Evolutionary conservation across 2,329 filamentous ascomycete genomes (phyloP), one percentile per base, ranked within the genome.

Genomic region (Fusarium palustre): DNA sequence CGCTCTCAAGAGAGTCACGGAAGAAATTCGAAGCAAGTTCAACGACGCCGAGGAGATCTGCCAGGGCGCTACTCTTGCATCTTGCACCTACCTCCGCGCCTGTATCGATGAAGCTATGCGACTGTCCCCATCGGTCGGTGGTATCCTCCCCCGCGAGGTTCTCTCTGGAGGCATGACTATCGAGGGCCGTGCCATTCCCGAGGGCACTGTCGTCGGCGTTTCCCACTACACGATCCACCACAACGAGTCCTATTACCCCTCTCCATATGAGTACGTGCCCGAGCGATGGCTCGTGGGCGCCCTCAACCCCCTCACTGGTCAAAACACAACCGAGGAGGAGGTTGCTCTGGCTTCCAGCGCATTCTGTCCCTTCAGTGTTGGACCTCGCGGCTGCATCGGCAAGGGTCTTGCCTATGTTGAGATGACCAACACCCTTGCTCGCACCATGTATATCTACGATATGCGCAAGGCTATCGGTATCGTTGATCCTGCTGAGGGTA

Each of bases 331-430:
- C 7, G 84, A 85, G 59, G 82, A 84, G 3, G 85, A 87, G 54
- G 80, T 87, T 3, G 80, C 83, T 4, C 74, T 81, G 7, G 90
- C 91, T 3, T 86, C 90, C 52, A 85, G 83, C 34, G 92, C 92
- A 1, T 95, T 92, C 79, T 93, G 90, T 66, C 91, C 92, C 3
- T 93, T 93, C 72, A 89, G 86, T 46, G 82, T 92, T 65, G 91
- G 91, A 0, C 88, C 90, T 0, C 81, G 91, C 13, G 90, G 90
- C 3, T 93, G 91, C 74, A 91, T 93, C 56, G 91, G 91, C 0
- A 92, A 92, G 82, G 85, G 86, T 1, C 79, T 92, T 45, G 90
- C 90, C 3, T 91, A 92, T 71, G 83, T 87, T 45, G 90, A 92
- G 81, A 86, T 92, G 85, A 86, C 82, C 53, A 85, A 87, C 7